Conservation (phyloP, 345 rosid genomes). For the Eucalyptus cladocalyx region DNA sequence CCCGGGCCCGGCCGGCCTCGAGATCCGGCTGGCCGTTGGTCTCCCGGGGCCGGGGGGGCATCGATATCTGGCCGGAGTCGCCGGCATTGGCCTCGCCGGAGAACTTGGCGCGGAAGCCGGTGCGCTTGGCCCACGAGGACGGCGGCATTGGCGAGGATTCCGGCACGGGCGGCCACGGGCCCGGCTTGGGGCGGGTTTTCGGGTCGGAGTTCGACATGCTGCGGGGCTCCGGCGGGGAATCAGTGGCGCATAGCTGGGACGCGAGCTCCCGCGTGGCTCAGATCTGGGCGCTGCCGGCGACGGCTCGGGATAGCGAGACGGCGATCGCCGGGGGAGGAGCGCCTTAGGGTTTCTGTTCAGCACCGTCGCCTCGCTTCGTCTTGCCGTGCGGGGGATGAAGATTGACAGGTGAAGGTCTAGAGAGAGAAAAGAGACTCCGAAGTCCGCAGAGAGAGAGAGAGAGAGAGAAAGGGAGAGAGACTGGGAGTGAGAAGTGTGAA, state of each 20-base stretch:
- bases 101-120: slow-evolving; percentile 90
- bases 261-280: background rate
- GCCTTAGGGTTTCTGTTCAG: background rate
- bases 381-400: background rate
- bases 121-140: slow-evolving; percentile 89
- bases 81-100: slow-evolving; percentile 86
- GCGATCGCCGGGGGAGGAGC: background rate
- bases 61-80: slow-evolving; percentile 59
- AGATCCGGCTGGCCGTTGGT: slow-evolving; percentile 48
- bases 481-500: background rate
- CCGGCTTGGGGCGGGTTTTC: slow-evolving; percentile 59
- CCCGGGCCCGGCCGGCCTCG: slow-evolving; percentile 48
- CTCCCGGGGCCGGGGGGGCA: slow-evolving; percentile 34
- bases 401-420: background rate
- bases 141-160: slow-evolving; percentile 80
- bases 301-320: background rate
- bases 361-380: background rate
- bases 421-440: background rate
- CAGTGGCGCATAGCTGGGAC: background rate
- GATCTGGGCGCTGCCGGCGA: slow-evolving; percentile 8
- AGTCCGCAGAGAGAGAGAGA: background rate
- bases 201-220: slow-evolving; percentile 64
- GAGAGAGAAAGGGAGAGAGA: background rate
- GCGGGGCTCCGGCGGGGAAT: background rate
- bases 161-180: slow-evolving; percentile 63